phyloP scores from a whole-genome alignment of 257 asterid species.

The Nicotiana otophora region DNA sequence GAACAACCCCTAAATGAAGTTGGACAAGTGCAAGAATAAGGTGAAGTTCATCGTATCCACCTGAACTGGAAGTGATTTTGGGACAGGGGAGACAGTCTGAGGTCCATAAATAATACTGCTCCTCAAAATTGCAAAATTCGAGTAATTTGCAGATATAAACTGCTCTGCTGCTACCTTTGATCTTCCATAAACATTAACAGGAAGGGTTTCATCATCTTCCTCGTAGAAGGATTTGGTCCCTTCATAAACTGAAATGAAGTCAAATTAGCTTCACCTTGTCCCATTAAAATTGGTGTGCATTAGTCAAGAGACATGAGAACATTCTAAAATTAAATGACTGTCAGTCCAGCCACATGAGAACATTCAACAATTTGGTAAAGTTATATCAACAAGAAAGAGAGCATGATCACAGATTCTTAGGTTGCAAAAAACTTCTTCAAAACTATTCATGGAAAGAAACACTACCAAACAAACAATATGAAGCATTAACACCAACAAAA shows the following conservation, averaged over 20 bases:
- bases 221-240: constrained; percentile 83
- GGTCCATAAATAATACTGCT: constrained; percentile 97
- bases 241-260: constrained; percentile 62
- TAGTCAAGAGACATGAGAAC: neutral
- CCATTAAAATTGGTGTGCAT: neutral
- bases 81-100: constrained; percentile 75
- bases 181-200: constrained; percentile 89
- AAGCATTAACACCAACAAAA: neutral
- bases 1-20: neutral
- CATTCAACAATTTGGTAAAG: neutral
- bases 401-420: neutral
- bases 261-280: constrained; percentile 12
- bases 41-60: constrained; percentile 18
- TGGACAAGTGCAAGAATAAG: neutral
- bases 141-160: constrained; percentile 48
- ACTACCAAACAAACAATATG: neutral
- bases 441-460: neutral
- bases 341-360: neutral
- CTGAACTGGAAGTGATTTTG: constrained; percentile 94
- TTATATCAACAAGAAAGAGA: neutral
- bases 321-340: neutral
- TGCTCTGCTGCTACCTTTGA: constrained; percentile 87
- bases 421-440: neutral
- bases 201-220: constrained; percentile 83
- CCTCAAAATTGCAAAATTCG: constrained; percentile 74